Conservation (phyloP, 2,329 filamentous ascomycete genomes). For the Capronia epimyces region DNA sequence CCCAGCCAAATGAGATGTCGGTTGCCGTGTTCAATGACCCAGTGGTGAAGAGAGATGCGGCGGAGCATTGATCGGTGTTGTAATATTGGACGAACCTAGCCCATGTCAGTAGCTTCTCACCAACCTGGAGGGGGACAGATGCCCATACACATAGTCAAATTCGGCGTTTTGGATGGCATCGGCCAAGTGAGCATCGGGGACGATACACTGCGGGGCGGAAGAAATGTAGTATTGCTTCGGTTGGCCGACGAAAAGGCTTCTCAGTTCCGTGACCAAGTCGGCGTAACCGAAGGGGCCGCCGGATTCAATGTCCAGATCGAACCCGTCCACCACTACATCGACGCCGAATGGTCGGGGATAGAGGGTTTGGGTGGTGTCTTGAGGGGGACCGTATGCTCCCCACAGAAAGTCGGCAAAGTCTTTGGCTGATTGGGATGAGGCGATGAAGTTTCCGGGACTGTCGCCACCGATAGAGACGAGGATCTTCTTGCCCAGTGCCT, state of each 20-base stretch:
- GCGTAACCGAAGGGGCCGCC: conserved; percentile 52
- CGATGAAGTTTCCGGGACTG: conserved; percentile 63
- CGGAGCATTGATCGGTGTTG: conserved; percentile 50
- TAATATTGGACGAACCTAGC: conserved; percentile 50
- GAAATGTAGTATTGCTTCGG: conserved; percentile 56
- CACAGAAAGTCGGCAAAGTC: conserved; percentile 59
- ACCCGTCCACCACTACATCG: conserved; percentile 64
- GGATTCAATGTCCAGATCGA: conserved; percentile 71
- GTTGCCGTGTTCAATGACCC: conserved; percentile 36
- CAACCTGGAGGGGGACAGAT: not conserved
- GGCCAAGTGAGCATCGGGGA: conserved; percentile 53
- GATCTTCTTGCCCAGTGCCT: conserved; percentile 63
- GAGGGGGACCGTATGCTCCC: conserved; percentile 62
- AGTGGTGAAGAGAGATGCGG: conserved; percentile 32
- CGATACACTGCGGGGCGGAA: conserved; percentile 64
- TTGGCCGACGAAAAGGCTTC: conserved; percentile 48
- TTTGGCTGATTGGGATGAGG: conserved; percentile 47
- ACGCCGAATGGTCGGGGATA: conserved; percentile 60
- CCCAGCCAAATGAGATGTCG: conserved; percentile 45
- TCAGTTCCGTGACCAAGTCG: conserved; percentile 56
- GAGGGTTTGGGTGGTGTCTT: conserved; percentile 29
- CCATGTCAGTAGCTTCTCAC: conserved; percentile 1
- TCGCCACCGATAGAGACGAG: conserved; percentile 66
- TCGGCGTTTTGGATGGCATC: conserved; percentile 40
- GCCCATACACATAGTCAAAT: conserved; percentile 46